phyloP scores from a whole-genome alignment of 495 filamentous ascomycete species.

The Penicillium atrosanguineum region DNA sequence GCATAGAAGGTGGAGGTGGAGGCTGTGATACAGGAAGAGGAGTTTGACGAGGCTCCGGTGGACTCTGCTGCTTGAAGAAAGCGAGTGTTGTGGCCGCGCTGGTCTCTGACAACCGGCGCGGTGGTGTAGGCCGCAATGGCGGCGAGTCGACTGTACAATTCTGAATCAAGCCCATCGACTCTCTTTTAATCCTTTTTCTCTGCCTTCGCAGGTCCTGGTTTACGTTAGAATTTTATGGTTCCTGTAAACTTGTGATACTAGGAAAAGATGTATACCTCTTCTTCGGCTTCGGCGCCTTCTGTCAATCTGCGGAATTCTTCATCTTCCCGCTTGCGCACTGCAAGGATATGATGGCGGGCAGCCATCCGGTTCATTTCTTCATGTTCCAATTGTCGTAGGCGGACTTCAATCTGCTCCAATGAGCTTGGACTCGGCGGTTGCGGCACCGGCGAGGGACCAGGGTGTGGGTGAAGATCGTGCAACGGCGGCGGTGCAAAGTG shows the following conservation, averaged over 20 bases:
- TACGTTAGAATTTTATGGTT: neutral
- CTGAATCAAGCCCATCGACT: constrained; percentile 45
- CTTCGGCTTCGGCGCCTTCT: constrained; percentile 45
- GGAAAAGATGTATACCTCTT: constrained; percentile 38
- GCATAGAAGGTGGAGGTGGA: constrained; percentile 19
- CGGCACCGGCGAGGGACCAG: constrained; percentile 24
- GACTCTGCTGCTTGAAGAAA: constrained; percentile 51
- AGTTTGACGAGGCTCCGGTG: constrained; percentile 42
- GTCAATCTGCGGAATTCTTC: constrained; percentile 49
- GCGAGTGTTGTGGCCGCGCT: constrained; percentile 51
- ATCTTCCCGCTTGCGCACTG: constrained; percentile 48
- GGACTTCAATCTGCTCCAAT: constrained; percentile 45
- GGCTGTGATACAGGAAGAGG: constrained; percentile 32
- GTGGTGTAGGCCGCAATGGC: constrained; percentile 42
- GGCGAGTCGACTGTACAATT: constrained; percentile 41
- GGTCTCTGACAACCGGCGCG: constrained; percentile 46
- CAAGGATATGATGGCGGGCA: constrained; percentile 41
- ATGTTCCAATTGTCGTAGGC: constrained; percentile 46
- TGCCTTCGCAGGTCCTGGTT: constrained; percentile 45
- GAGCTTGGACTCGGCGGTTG: constrained; percentile 27
- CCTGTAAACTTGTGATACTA: neutral
- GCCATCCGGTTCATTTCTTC: constrained; percentile 47
- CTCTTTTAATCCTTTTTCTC: constrained; percentile 45
- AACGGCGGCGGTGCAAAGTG: constrained; percentile 35
- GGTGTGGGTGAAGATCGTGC: constrained; percentile 33